Evolutionary conservation across 305 asterid species (phyloP), one percentile per base, ranked within the genome.

Genomic region (Fraxinus floribunda): DNA sequence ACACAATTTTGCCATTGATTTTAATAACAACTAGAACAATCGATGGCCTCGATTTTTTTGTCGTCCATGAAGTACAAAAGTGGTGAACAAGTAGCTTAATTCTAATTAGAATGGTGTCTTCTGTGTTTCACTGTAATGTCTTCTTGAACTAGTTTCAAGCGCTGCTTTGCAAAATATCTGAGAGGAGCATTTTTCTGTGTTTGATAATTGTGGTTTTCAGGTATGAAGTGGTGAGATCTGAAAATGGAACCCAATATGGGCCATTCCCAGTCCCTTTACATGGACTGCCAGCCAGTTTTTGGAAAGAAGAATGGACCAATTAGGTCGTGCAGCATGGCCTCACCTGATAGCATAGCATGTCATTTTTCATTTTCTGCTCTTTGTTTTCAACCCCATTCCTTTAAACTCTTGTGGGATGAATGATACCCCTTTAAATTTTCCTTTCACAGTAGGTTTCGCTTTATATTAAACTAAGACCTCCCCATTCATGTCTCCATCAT

Each of bases 261-360:
- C 97, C 96, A 85, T 93, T 93, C 36, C 94, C 96, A 3, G 85
- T 93, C 66, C 97, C 96, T 76, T 77, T 86, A 80, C 87, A 90
- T 87, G 97, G 97, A 26, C 94, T 92, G 41, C 97, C 94, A 78
- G 89, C 94, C 39, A 86, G 87, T 81, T 89, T 89, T 82, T 89
- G 87, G 91, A 90, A 87, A 80, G 88, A 86, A 83, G 77, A 83
- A 73, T 30, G 36, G 79, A 77, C 81, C 80, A 86, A 76, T 20
- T 82, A 36, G 26, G 38, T 13, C 36, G 11, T 66, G 32, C n/a
- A 79, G 34, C 76, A 6, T 76, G 66, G 49, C 72, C 36, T 71
- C 70, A 26, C 30, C 32, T 16, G n/a, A 29, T 20, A 24, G 22
- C 79, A 78, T 60, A 73, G 22, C 36, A 64, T 81, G 79, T 86